Evolutionary conservation across 1,284 basidiomycete genomes (phyloP).

Genomic region (Omphalotus olearius): DNA sequence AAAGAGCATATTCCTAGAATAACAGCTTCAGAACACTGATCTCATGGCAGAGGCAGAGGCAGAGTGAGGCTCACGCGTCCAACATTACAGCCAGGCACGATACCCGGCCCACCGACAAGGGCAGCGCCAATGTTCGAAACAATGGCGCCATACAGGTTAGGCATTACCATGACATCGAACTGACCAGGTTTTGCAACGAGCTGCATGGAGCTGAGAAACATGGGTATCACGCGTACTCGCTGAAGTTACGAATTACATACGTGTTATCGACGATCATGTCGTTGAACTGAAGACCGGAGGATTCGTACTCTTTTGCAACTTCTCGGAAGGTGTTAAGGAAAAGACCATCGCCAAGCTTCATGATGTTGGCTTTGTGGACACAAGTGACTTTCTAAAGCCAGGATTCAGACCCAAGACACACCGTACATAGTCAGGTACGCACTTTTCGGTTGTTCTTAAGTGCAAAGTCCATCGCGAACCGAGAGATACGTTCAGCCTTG

Average conservation of each 20-base stretch:
- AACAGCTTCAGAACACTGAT: neutral
- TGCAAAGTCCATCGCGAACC: slow-evolving; percentile 99
- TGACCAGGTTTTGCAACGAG: slow-evolving; percentile 93
- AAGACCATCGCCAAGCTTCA: slow-evolving; percentile 99
- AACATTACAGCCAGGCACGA: slow-evolving; percentile 98
- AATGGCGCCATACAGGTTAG: slow-evolving; percentile 95
- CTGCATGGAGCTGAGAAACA: slow-evolving; percentile 82
- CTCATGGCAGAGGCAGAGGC: neutral
- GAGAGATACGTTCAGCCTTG: slow-evolving; percentile 95
- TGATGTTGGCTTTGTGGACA: slow-evolving; percentile 99
- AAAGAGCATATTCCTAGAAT: slow-evolving; percentile 88
- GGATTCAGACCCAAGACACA: neutral
- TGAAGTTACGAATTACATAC: slow-evolving; percentile 36
- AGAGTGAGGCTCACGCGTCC: slow-evolving; percentile 62
- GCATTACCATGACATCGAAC: slow-evolving; percentile 99
- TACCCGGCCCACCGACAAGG: slow-evolving; percentile 95
- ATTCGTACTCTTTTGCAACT: slow-evolving; percentile 95
- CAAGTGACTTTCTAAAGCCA: slow-evolving; percentile 90
- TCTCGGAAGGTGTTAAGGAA: slow-evolving; percentile 99
- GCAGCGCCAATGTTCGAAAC: slow-evolving; percentile 98
- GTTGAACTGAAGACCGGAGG: slow-evolving; percentile 88
- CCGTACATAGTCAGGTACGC: slow-evolving; percentile 14
- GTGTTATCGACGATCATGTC: slow-evolving; percentile 99
- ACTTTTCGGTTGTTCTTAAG: slow-evolving; percentile 98
- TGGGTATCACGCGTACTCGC: slow-evolving; percentile 8